These are phyloP conservation scores for Naganishia kalamii DNA, from an alignment of 768 basidiomycete species.

Conservation along the genomic window DNA sequence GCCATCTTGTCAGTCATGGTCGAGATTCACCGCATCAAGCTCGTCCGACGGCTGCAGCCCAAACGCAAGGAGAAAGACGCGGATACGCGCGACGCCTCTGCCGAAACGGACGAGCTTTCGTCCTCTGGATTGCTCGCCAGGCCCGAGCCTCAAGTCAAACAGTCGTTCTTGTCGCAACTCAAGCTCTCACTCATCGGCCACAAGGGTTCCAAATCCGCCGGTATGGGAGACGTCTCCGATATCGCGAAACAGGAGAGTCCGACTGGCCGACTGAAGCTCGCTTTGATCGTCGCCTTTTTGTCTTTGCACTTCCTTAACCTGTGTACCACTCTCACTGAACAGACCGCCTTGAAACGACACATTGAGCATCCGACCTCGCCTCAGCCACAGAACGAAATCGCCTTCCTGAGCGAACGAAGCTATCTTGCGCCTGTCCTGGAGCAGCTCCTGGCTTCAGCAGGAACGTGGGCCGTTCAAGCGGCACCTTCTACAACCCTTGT, in stretches of 20 bases:
- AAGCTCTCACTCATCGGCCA: conserved; percentile 46
- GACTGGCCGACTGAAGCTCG: conserved; percentile 76
- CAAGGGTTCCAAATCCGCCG: conserved; percentile 19
- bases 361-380: conserved; percentile 34
- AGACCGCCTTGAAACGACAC: conserved; percentile 54
- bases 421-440: conserved; percentile 51
- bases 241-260: conserved; percentile 61
- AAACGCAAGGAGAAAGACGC: neutral
- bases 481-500: conserved; percentile 22
- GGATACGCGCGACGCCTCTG: neutral
- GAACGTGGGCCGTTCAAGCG: conserved; percentile 33
- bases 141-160: conserved; percentile 18
- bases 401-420: conserved; percentile 40
- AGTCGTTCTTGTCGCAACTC: conserved; percentile 39
- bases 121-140: conserved; percentile 1
- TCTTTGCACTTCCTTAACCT: conserved; percentile 87
- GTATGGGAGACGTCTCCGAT: conserved; percentile 18
- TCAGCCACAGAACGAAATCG: conserved; percentile 50
- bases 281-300: conserved; percentile 88
- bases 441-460: conserved; percentile 45
- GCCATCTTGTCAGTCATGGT: conserved; percentile 91
- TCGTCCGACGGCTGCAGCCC: conserved; percentile 47
- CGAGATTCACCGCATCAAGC: conserved; percentile 62
- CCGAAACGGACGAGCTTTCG: neutral
- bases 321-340: conserved; percentile 75